Conservation (phyloP, 805 yeast genomes). For the Tetrapisispora namnaoensis region DNA sequence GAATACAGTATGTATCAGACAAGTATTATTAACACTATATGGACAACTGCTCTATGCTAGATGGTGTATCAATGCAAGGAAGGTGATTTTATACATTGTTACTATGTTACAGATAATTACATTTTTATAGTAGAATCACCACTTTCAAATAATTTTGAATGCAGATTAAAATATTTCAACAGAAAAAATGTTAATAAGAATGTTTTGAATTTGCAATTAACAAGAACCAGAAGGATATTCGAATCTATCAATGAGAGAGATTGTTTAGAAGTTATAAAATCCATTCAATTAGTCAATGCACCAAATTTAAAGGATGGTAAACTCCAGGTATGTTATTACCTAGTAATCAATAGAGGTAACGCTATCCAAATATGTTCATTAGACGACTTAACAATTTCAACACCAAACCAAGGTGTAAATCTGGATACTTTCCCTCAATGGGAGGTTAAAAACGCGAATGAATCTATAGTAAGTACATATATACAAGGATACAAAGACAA, state of each 20-base stretch:
- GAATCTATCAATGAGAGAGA: background rate
- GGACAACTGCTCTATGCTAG: background rate
- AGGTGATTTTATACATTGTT: constrained; percentile 9
- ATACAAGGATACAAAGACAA: constrained; percentile 9
- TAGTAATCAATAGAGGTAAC: constrained; percentile 10
- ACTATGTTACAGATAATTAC: constrained; percentile 5
- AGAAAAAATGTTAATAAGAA: background rate
- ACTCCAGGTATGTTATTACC: background rate
- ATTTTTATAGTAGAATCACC: constrained; percentile 8
- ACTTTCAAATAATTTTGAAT: constrained; percentile 2
- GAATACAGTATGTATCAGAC: background rate
- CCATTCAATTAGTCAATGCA: constrained; percentile 4
- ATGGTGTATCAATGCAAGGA: constrained; percentile 5
- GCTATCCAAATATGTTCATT: constrained; percentile 11
- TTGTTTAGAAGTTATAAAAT: background rate
- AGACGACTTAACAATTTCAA: constrained; percentile 4
- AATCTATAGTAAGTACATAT: constrained; percentile 6
- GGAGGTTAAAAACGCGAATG: constrained; percentile 6
- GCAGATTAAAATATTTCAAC: constrained; percentile 4
- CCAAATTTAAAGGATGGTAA: constrained; percentile 2
- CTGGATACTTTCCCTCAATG: constrained; percentile 5
- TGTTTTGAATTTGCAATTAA: constrained; percentile 3
- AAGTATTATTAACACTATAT: background rate
- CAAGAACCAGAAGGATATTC: background rate
- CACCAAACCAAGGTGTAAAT: background rate